Percentiles rank a stretch among this genome's conserved stretches.
Conservation (phyloP, 2,329 filamentous ascomycete species). For the Colletotrichum sp. region DNA sequence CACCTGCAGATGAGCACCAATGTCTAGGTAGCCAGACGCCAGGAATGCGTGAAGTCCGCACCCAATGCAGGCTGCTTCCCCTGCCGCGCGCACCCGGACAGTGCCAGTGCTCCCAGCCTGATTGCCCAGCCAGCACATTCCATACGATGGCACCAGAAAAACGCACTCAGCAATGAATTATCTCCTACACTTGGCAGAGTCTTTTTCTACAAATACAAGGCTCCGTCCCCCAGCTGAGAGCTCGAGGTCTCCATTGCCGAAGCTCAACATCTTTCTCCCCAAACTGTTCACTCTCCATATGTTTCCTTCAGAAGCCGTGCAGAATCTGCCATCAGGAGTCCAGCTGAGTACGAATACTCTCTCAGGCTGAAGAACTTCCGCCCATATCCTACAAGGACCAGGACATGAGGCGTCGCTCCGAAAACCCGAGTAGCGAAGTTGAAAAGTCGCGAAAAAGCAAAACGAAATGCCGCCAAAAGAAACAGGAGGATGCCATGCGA, state of each 20-base stretch:
- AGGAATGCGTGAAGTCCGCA: not conserved
- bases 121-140: conserved; percentile 3
- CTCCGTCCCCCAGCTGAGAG: not conserved
- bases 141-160: not conserved
- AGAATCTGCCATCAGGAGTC: not conserved
- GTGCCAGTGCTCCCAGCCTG: not conserved
- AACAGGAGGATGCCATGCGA: conserved; percentile 17
- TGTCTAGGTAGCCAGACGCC: not conserved
- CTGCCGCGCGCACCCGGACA: not conserved
- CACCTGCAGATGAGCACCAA: not conserved
- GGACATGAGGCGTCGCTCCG: not conserved
- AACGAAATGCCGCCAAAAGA: conserved; percentile 4
- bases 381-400: not conserved
- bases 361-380: not conserved
- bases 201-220: conserved; percentile 15
- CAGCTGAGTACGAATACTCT: not conserved
- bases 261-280: not conserved
- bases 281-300: not conserved
- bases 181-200: conserved; percentile 8
- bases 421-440: not conserved
- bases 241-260: not conserved
- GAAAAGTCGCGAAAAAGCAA: not conserved
- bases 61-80: not conserved
- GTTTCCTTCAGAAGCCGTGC: not conserved
- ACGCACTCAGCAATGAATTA: conserved; percentile 4